Evolutionary conservation across 129 eudicot genomes (phyloP), one percentile per base, ranked within the genome.

Genomic region (Helichrysum umbraculigerum): DNA sequence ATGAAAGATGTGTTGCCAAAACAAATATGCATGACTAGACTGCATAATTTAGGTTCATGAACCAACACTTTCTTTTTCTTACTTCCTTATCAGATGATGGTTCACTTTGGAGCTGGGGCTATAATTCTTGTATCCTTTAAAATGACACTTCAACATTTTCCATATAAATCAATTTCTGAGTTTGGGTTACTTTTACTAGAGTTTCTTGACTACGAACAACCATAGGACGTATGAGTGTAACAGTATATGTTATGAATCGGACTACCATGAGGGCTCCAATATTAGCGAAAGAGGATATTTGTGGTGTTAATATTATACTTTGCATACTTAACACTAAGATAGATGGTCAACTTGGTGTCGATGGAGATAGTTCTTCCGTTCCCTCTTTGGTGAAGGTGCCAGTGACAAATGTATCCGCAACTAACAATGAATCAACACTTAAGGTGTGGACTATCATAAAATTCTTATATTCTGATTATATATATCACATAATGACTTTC

Each of bases 31-130:
- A 67, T 37, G 8, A 59, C 34, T 21, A 28, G 34, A 28, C 34
- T 61, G 67, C 34, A 61, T 7, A 61, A 1, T 28, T 9, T 41
- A 68, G 28, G 21, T 68, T 42, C 73, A n/a, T 44, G 19, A 42
- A 21, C 30, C 37, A 19, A 42, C 17, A 10, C 16, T 16, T 42
- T 61, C 17, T 66, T 2, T 66, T 39, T 58, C 19, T 58, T 21
- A 19, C 10, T 75, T 15, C 34, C 42, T 68, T 7, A 47, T 86
- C 98, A 94, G 98, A 94, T 81, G 93, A 94, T 86, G 93, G 91
- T 82, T 87, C 96, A n/a, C 86, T 88, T 64, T 94, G 96, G 93
- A 85, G 96, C 81, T 94, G 97, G 98, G 98, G 98, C 81, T 89
- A 91, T 82, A 91, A 91, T 78, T 44, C 67, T 17, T 94, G 97